Conservation (phyloP, 2,329 filamentous ascomycete species). For the Botrytis galanthina region DNA sequence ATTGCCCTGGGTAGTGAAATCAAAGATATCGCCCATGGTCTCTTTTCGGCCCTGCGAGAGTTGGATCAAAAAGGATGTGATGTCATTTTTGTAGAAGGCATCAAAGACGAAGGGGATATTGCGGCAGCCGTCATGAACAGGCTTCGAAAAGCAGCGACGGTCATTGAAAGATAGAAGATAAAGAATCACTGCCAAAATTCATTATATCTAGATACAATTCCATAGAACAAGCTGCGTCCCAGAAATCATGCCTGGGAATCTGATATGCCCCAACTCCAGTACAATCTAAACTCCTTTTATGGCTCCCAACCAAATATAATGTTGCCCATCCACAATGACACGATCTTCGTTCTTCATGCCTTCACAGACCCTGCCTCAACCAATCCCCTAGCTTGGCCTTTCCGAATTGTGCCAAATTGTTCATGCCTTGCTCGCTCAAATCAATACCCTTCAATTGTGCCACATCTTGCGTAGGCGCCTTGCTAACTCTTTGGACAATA, state of each 20-base stretch:
- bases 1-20: constrained; percentile 70
- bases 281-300: constrained; percentile 18
- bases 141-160: constrained; percentile 71
- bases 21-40: constrained; percentile 73
- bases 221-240: constrained; percentile 5
- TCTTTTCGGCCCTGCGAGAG: constrained; percentile 84
- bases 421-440: constrained; percentile 89
- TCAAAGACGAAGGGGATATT: constrained; percentile 74
- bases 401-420: constrained; percentile 91
- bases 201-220: constrained; percentile 6
- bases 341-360: constrained; percentile 5
- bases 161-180: constrained; percentile 27
- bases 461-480: constrained; percentile 85
- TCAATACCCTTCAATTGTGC: constrained; percentile 89
- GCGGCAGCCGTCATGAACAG: constrained; percentile 86
- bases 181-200: neutral
- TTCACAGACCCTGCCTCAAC: constrained; percentile 77
- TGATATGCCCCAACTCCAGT: constrained; percentile 21
- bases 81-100: constrained; percentile 87
- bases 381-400: constrained; percentile 89
- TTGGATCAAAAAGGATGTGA: constrained; percentile 78
- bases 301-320: constrained; percentile 8
- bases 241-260: constrained; percentile 13
- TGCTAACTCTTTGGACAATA: constrained; percentile 87
- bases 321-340: neutral